A percentile compares a stretch with the other conserved stretches of the same genome.
Conservation (phyloP, 208 protist species). For the Vickermania spadyakhi region DNA sequence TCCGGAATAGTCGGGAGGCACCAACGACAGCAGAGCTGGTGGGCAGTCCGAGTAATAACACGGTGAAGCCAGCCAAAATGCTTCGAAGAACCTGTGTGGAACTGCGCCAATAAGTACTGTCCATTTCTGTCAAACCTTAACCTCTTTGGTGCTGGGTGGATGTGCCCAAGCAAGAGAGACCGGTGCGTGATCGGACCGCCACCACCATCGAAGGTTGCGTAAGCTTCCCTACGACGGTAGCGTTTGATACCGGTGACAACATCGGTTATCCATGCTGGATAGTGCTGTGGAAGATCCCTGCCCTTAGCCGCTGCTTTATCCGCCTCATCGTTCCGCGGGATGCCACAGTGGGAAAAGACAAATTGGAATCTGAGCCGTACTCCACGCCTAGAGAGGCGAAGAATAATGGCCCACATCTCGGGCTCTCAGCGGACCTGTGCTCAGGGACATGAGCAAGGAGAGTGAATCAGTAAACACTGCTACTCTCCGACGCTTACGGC, state of each 20-base stretch:
- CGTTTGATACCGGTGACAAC: background rate
- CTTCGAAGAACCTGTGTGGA: background rate
- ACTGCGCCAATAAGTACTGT: background rate
- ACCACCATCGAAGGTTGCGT: background rate
- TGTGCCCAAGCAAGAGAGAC: background rate
- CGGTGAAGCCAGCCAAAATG: slow-evolving; percentile 2
- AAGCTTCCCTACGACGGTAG: background rate
- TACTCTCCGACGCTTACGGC: background rate
- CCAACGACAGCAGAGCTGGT: background rate
- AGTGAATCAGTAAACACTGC: slow-evolving; percentile 1
- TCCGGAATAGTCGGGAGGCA: background rate
- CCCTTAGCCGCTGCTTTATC: background rate
- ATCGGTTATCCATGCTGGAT: slow-evolving; percentile 3
- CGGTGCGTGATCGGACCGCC: background rate
- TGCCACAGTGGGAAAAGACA: background rate
- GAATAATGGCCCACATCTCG: background rate
- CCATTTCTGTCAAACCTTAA: background rate
- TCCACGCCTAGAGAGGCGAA: background rate
- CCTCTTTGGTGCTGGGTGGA: background rate
- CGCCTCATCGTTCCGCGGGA: background rate
- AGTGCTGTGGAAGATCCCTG: background rate
- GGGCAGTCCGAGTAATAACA: background rate
- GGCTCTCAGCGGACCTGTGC: background rate
- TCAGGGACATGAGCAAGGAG: background rate
- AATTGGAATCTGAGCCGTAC: slow-evolving; percentile 1